phyloP scores from a whole-genome alignment of 352 stramenopile species.

The Phytophthora cactorum region DNA sequence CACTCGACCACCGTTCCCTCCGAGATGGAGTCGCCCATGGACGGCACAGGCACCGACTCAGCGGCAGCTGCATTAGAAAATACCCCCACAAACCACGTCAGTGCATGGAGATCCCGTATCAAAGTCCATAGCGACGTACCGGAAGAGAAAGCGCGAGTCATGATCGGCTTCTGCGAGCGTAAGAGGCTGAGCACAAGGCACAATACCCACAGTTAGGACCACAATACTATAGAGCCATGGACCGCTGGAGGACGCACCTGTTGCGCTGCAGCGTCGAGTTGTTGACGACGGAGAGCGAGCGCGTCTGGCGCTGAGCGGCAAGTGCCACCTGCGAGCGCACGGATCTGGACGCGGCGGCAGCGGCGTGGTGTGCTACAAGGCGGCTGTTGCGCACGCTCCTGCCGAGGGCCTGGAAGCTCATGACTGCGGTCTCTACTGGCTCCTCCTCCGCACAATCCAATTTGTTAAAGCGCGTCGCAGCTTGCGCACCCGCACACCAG shows the following conservation, averaged over 20 bases:
- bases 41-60: conserved; percentile 80
- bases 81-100: neutral
- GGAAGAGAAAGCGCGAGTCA: conserved; percentile 53
- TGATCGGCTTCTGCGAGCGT: conserved; percentile 27
- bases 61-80: conserved; percentile 35
- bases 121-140: conserved; percentile 30
- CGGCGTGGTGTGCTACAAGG: conserved; percentile 35
- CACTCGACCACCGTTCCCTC: conserved; percentile 98
- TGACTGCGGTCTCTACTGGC: conserved; percentile 26
- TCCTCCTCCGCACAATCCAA: conserved; percentile 21
- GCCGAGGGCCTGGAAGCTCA: conserved; percentile 63
- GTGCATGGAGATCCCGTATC: neutral
- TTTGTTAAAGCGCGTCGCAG: conserved; percentile 27
- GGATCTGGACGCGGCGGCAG: conserved; percentile 18
- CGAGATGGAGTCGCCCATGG: conserved; percentile 97
- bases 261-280: conserved; percentile 21
- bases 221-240: conserved; percentile 2
- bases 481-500: conserved; percentile 14
- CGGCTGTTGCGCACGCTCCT: conserved; percentile 49
- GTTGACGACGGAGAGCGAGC: conserved; percentile 42
- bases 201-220: neutral
- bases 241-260: conserved; percentile 24
- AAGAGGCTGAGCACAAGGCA: conserved; percentile 24
- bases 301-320: conserved; percentile 15
- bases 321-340: conserved; percentile 19